Percentiles rank a stretch among this genome's conserved stretches.
Conservation (phyloP, 1,284 basidiomycete species). For the Ceratobasidium sp. region DNA sequence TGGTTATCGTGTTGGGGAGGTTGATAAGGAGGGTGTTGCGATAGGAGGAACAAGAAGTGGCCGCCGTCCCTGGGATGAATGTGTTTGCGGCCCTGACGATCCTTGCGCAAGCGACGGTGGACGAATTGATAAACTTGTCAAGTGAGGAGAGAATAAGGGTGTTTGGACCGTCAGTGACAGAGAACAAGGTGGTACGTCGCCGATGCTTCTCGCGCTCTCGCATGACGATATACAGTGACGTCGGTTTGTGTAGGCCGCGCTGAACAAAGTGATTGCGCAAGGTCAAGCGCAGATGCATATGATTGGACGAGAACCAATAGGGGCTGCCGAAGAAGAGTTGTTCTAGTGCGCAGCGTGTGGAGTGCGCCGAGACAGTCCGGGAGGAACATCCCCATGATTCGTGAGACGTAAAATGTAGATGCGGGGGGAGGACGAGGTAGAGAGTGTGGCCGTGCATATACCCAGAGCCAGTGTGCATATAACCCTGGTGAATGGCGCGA, state of each 20-base stretch:
- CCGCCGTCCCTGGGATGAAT: slow-evolving; percentile 5
- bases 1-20: neutral
- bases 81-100: slow-evolving; percentile 16
- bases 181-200: neutral
- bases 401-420: too few relatives aligned
- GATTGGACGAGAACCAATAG: slow-evolving; percentile 1
- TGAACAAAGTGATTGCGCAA: slow-evolving; percentile 19
- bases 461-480: too few relatives aligned
- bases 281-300: slow-evolving; percentile 19
- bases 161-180: slow-evolving; percentile 17
- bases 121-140: slow-evolving; percentile 3
- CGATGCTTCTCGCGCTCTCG: neutral
- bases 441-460: too few relatives aligned
- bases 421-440: too few relatives aligned
- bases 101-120: slow-evolving; percentile 11
- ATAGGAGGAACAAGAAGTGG: slow-evolving; percentile 28
- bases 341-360: neutral
- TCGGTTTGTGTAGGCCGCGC: neutral
- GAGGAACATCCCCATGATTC: neutral
- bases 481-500: too few relatives aligned
- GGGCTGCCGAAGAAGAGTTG: neutral
- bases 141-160: neutral
- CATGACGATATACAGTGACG: neutral
- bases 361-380: neutral
- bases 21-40: neutral